These are phyloP conservation scores for Zymoseptoria crescenta DNA, from an alignment of 2,329 filamentous ascomycete genomes.

Conservation along the genomic window DNA sequence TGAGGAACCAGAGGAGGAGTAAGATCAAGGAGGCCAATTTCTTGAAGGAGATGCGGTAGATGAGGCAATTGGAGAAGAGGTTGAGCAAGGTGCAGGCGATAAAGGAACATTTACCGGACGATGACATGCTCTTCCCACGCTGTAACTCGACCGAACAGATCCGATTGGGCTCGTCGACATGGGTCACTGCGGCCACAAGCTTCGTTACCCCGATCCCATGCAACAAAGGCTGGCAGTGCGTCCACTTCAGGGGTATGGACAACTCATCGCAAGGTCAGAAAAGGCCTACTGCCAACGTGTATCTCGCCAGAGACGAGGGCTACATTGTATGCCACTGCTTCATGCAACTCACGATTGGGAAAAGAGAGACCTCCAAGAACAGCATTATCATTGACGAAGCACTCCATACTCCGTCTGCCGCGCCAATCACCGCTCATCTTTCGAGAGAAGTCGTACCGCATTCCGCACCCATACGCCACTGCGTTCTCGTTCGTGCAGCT, in stretches of 20 bases:
- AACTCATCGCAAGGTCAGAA: too few species aligned
- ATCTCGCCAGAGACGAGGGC: not conserved
- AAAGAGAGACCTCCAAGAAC: not conserved
- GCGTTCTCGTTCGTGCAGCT: not conserved
- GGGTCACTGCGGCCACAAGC: not conserved
- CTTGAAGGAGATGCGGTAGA: constrained; percentile 64
- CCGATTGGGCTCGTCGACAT: not conserved
- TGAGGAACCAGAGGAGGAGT: constrained; percentile 66
- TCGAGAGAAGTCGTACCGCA: not conserved
- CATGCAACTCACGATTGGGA: not conserved
- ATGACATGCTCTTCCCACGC: not conserved
- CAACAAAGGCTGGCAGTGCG: too few species aligned
- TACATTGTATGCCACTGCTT: not conserved
- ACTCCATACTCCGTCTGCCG: not conserved
- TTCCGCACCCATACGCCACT: not conserved
- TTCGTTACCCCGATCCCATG: too few species aligned
- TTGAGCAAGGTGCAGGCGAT: not conserved
- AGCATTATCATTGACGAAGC: not conserved
- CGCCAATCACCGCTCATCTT: not conserved
- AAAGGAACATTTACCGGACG: not conserved
- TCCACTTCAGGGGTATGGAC: too few species aligned
- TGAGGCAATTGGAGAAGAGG: too few species aligned
- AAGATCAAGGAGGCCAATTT: constrained; percentile 82
- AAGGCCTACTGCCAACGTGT: not conserved
- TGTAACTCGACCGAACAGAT: not conserved